phyloP scores from a whole-genome alignment of 345 rosid species.

The Draba incana region DNA sequence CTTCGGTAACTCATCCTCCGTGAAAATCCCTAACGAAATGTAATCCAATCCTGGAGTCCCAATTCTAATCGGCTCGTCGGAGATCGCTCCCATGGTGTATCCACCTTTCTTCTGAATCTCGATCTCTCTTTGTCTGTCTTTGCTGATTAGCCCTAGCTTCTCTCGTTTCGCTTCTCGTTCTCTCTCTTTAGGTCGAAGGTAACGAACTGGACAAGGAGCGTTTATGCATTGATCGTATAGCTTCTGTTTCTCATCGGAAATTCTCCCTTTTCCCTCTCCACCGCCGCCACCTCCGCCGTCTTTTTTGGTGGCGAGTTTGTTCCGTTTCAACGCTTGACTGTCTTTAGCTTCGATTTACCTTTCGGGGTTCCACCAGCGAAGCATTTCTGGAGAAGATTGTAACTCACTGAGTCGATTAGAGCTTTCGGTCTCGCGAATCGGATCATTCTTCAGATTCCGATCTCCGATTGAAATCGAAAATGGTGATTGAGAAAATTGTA shows the following conservation, averaged over 20 bases:
- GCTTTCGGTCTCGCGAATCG: constrained; percentile 42
- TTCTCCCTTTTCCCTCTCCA: constrained; percentile 39
- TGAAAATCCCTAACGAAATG: constrained; percentile 74
- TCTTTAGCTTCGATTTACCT: constrained; percentile 62
- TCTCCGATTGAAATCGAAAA: neutral
- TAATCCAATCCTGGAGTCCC: constrained; percentile 80
- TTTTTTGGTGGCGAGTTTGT: constrained; percentile 53
- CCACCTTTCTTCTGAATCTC: constrained; percentile 70
- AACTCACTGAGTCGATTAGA: constrained; percentile 27
- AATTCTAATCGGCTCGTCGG: constrained; percentile 63
- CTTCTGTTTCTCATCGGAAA: constrained; percentile 49
- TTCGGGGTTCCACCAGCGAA: constrained; percentile 68
- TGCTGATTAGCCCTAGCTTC: constrained; percentile 75
- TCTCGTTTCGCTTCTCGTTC: constrained; percentile 78
- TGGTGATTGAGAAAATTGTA: neutral
- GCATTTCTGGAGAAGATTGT: constrained; percentile 53
- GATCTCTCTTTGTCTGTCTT: constrained; percentile 62
- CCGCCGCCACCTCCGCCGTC: constrained; percentile 26
- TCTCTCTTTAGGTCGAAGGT: constrained; percentile 58
- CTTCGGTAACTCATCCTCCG: constrained; percentile 72
- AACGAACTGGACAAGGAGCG: constrained; percentile 77
- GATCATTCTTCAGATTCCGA: constrained; percentile 35
- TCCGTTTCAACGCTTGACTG: constrained; percentile 52
- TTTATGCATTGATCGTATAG: constrained; percentile 72
- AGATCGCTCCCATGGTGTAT: constrained; percentile 50